Conservation (phyloP, 768 basidiomycete species). For the Lentinula sp. region DNA sequence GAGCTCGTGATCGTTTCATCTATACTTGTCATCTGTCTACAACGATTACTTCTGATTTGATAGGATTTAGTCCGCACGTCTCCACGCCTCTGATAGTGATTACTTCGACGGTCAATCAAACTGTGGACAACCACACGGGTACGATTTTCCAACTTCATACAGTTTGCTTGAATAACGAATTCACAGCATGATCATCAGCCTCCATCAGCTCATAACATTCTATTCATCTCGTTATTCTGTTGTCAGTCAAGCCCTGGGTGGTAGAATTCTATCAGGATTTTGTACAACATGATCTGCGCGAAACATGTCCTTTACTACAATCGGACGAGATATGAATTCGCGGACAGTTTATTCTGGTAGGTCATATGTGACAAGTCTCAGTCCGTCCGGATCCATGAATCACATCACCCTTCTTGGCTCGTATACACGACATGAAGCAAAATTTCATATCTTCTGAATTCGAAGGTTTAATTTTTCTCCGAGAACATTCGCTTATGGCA, state of each 20-base stretch:
- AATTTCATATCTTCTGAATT: background rate
- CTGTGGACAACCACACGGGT: background rate
- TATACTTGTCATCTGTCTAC: background rate
- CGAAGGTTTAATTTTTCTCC: background rate
- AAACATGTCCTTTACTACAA: too few species aligned
- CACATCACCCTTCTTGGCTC: background rate
- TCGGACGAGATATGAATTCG: too few species aligned
- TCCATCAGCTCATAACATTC: background rate
- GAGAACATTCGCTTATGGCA: background rate
- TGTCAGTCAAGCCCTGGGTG: too few species aligned
- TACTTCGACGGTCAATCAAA: background rate
- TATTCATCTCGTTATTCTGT: background rate
- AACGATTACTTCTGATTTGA: background rate
- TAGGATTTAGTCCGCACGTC: background rate
- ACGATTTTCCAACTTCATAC: background rate
- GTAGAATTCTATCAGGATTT: too few species aligned
- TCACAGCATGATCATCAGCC: background rate
- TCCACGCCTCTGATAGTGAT: background rate
- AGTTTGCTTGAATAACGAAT: background rate
- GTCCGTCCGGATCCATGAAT: background rate
- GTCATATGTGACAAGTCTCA: background rate
- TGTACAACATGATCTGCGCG: too few species aligned
- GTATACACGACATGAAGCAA: background rate
- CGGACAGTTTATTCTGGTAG: background rate
- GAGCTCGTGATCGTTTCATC: background rate